phyloP scores from a whole-genome alignment of 768 basidiomycete species.

The Mycena metata region DNA sequence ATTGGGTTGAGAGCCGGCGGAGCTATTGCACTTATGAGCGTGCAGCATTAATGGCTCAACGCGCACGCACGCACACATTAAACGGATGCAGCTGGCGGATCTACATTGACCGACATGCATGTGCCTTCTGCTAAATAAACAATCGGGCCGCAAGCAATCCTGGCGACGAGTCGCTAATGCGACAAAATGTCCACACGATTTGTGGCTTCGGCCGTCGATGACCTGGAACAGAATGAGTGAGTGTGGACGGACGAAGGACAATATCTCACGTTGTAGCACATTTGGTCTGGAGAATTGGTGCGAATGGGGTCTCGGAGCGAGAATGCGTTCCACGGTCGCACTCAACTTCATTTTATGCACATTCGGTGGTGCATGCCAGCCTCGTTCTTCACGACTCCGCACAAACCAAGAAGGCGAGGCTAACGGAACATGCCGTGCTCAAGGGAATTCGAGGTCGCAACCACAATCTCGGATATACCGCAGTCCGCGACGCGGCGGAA shows the following conservation, averaged over 20 bases:
- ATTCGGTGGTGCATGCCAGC: conserved; percentile 50
- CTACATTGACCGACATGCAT: conserved; percentile 68
- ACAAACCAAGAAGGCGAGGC: conserved; percentile 54
- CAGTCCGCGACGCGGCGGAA: conserved; percentile 17
- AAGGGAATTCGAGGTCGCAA: conserved; percentile 35
- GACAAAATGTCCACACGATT: conserved; percentile 77
- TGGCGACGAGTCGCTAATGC: conserved; percentile 77
- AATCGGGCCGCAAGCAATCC: conserved; percentile 74
- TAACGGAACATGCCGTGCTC: conserved; percentile 53
- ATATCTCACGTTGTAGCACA: conserved; percentile 81
- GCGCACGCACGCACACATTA: conserved; percentile 60
- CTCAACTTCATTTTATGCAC: conserved; percentile 35
- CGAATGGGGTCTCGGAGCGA: conserved; percentile 25
- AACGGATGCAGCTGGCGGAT: conserved; percentile 66
- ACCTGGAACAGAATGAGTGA: conserved; percentile 58
- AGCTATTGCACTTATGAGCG: conserved; percentile 18
- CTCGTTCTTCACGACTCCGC: conserved; percentile 55
- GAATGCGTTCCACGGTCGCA: conserved; percentile 39
- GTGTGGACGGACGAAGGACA: conserved; percentile 19
- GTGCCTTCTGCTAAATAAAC: conserved; percentile 80
- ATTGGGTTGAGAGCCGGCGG: conserved; percentile 33
- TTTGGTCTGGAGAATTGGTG: conserved; percentile 47
- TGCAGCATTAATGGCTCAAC: not conserved
- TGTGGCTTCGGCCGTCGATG: conserved; percentile 82
- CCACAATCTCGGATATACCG: conserved; percentile 29